These are phyloP conservation scores for Pleurotus giganteus DNA, from an alignment of 768 basidiomycete genomes.

Conservation along the genomic window DNA sequence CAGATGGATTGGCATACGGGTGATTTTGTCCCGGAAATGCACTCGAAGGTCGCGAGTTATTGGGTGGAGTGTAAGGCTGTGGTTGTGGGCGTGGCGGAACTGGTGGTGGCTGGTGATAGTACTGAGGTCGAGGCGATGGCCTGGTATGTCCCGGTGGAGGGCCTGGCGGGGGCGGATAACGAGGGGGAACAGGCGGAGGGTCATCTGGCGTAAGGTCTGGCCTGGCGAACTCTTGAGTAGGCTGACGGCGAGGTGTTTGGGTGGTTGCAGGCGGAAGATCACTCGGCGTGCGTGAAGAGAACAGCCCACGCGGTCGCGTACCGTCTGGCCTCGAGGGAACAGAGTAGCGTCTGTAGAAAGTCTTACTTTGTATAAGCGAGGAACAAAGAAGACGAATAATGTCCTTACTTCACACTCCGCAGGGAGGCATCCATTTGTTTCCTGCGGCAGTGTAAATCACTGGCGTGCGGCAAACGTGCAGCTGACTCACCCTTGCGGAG, in stretches of 20 bases:
- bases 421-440: constrained; percentile 59
- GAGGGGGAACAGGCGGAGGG: constrained; percentile 16
- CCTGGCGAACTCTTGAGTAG: constrained; percentile 44
- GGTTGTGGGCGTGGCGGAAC: constrained; percentile 20
- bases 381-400: neutral
- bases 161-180: constrained; percentile 14
- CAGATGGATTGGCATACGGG: constrained; percentile 13
- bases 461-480: neutral
- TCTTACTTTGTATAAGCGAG: constrained; percentile 26
- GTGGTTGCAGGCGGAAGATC: constrained; percentile 33
- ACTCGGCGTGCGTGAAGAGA: constrained; percentile 37
- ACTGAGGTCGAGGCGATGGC: constrained; percentile 18
- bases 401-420: constrained; percentile 52
- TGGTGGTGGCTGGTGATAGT: constrained; percentile 15
- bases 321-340: constrained; percentile 45
- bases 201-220: constrained; percentile 59
- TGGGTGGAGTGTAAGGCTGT: constrained; percentile 19
- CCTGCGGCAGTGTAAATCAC: constrained; percentile 30
- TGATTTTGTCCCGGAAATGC: constrained; percentile 11
- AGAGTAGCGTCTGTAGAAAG: constrained; percentile 60
- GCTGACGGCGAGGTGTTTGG: constrained; percentile 17
- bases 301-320: constrained; percentile 39
- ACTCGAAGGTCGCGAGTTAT: neutral
- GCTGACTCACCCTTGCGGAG: constrained; percentile 43
- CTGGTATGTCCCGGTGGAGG: constrained; percentile 17